Evolutionary conservation across 225 moss, liverwort and hornwort species (phyloP), one percentile per base, ranked within the genome.

Genomic region (Ulota crispa): DNA sequence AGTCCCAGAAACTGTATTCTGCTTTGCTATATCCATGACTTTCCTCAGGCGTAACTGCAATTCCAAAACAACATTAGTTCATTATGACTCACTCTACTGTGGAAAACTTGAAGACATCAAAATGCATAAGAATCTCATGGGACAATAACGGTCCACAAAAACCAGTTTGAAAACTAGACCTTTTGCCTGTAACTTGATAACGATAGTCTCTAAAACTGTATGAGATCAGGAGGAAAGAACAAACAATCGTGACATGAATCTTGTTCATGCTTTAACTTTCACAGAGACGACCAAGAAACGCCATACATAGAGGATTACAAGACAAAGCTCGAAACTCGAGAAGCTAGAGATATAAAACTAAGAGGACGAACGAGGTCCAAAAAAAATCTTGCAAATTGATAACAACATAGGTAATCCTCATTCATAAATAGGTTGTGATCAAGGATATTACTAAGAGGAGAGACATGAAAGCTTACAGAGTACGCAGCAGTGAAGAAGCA

Each of bases 401-500:
- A 55, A 57, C 26, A 59, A 19, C 32, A 27, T 32, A 68, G 11
- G 10, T 10, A 60, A 20, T 7, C 34, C 32, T 15, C 66, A 45
- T n/a, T 47, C 30, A 32, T 69, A 5, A 75, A 69, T 69, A 81
- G 50, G 54, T 68, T 55, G 63, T 12, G 45, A 60, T 72, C 20
- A 47, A 73, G 21, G 10, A 62, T 34, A 76, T 20, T 43, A 76
- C 21, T 28, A 73, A 43, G 37, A 57, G 24, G 31, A 63, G 77
- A 73, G 64, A 45, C 43, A 56, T 41, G 67, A 77, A 66, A 65
- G 68, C 80, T 92, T 85, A 99, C 98, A 89, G 98, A 95, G 75
- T 95, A 99, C 55, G 94, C 95, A 83, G 95, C 87, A 69, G 95
- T 99, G 81, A 92, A 99, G 83, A 99, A 99, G 79, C 98, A 99